Evolutionary conservation across 176 grass and related monocot species (phyloP), one percentile per base, ranked within the genome.

Genomic region (Rhynchospora pubera): DNA sequence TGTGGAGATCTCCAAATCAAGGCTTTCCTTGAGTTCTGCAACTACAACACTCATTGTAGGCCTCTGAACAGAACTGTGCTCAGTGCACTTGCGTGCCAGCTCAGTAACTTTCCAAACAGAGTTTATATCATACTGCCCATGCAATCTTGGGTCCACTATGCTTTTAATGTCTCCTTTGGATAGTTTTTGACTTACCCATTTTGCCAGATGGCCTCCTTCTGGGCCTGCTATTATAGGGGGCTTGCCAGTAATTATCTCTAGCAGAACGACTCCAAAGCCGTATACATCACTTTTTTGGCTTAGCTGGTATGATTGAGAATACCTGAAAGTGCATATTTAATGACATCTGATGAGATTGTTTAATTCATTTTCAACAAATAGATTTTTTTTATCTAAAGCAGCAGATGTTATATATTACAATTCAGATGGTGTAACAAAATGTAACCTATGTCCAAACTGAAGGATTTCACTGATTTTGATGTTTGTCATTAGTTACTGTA

Each of bases 221-320:
- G 22, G 18, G 14, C 32, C 50, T 24, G 19, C 13, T 18, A 88
- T 22, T 1, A 88, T 63, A 6, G 89, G 72, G 57, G 86, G 45
- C 53, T 78, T 48, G 9, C 91, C 89, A 0, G 87, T 93, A 18
- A 93, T 72, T 22, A 87, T 24, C 63, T 93, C 89, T 13, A 93
- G 30, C 3, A 91, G 78, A 5, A 93, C 84, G 4, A 93, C 75
- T 2, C 89, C 89, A 18, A 89, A 93, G 53, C 91, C 87, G 12
- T 77, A 91, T 5, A 91, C 82, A 0, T 91, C 91, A n/a, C 89
- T 93, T 68, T 89, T 93, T 62, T 87, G 71, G 32, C 85, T 92
- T 2, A 85, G 63, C 23, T 89, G 87, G 73, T 50, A 75, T 46
- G 82, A 55, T 0, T 9, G 45, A 59, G 91, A 70, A 21, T 89